phyloP scores from a whole-genome alignment of 2,329 filamentous ascomycete species.

The Neopestalotiopsis sp. region DNA sequence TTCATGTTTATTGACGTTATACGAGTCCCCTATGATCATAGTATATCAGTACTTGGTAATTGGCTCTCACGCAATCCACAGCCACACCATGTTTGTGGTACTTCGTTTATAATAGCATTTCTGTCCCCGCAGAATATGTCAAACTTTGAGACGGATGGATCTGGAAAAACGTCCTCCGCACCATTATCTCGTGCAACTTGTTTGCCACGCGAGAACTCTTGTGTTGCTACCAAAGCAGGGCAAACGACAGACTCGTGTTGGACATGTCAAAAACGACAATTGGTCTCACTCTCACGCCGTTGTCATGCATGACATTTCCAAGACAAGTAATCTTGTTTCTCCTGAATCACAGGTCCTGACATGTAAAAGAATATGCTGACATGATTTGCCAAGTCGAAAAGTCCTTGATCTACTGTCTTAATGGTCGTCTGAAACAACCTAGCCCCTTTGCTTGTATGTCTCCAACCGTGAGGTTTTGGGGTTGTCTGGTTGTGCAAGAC shows the following conservation, averaged over 20 bases:
- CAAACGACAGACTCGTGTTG: neutral
- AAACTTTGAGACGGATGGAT: no score
- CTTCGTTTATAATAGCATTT: no score
- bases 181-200: neutral
- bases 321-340: neutral
- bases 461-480: neutral
- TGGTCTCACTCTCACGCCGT: neutral
- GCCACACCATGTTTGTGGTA: no score
- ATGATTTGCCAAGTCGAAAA: no score
- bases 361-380: no score
- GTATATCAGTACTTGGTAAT: neutral
- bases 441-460: neutral
- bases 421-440: neutral
- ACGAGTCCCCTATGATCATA: neutral
- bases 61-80: neutral
- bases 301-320: neutral
- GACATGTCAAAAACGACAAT: neutral
- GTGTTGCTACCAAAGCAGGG: neutral
- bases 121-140: no score
- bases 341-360: neutral
- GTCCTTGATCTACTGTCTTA: neutral
- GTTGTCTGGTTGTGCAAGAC: neutral
- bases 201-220: neutral
- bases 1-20: neutral
- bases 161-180: neutral